These are phyloP conservation scores for Herpetomonas tarakana DNA, from an alignment of 208 protist species.

Conservation along the genomic window DNA sequence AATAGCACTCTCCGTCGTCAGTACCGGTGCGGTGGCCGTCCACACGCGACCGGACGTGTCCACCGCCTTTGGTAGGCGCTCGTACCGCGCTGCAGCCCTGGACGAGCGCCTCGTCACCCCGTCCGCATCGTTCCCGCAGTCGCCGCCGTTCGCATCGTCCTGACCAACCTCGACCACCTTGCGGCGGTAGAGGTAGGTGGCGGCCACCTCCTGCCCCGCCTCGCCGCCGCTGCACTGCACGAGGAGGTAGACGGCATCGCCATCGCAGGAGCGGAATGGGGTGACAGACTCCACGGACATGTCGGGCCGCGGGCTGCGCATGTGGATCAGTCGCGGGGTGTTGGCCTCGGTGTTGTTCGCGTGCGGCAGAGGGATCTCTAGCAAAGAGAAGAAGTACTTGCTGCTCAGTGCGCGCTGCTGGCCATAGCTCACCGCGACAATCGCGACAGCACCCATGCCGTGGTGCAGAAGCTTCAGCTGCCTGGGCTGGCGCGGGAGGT, in stretches of 20 bases:
- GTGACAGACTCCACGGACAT: slow-evolving; percentile 18
- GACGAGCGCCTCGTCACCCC: neutral
- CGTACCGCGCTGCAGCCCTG: slow-evolving; percentile 26
- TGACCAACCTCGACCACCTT: slow-evolving; percentile 5
- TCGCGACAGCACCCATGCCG: slow-evolving; percentile 21
- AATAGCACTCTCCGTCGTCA: slow-evolving; percentile 12
- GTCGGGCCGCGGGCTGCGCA: slow-evolving; percentile 22
- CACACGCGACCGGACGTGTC: slow-evolving; percentile 24
- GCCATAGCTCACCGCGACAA: slow-evolving; percentile 24
- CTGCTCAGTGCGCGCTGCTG: neutral
- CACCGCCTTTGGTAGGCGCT: slow-evolving; percentile 36
- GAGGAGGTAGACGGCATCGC: slow-evolving; percentile 40
- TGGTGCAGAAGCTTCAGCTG: slow-evolving; percentile 30
- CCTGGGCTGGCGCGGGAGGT: slow-evolving; percentile 21
- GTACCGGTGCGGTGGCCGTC: slow-evolving; percentile 23
- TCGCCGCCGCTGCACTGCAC: slow-evolving; percentile 29
- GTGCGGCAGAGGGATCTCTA: slow-evolving; percentile 32
- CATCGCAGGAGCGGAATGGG: slow-evolving; percentile 28
- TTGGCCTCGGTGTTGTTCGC: slow-evolving; percentile 2
- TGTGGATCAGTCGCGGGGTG: slow-evolving; percentile 27
- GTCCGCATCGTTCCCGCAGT: slow-evolving; percentile 6
- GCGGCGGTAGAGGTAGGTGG: slow-evolving; percentile 40
- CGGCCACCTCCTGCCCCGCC: neutral
- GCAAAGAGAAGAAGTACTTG: slow-evolving; percentile 27
- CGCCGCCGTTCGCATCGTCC: slow-evolving; percentile 7